These are phyloP conservation scores for Clathrus columnatus DNA, from an alignment of 768 basidiomycete genomes.

Conservation along the genomic window DNA sequence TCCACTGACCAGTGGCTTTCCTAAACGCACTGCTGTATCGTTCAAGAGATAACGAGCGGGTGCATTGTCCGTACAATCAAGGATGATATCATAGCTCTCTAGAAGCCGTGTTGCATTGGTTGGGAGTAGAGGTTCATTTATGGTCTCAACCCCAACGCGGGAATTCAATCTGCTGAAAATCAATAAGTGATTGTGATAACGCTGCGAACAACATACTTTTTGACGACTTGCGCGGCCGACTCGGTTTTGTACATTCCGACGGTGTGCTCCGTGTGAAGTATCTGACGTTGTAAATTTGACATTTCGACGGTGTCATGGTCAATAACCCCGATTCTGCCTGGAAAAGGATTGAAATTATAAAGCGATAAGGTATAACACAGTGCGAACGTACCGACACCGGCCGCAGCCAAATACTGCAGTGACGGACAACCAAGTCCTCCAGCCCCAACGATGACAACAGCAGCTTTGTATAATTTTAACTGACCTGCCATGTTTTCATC, in stretches of 20 bases:
- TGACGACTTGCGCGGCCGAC: constrained; percentile 27
- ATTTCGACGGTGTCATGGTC: constrained; percentile 37
- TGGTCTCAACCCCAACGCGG: constrained; percentile 21
- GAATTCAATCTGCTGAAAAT: constrained; percentile 31
- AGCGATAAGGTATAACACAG: too few species aligned
- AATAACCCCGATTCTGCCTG: constrained; percentile 36
- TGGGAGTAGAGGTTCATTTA: constrained; percentile 21
- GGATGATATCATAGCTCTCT: constrained; percentile 24
- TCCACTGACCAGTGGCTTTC: constrained; percentile 33
- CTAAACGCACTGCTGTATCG: constrained; percentile 27
- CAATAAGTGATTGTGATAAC: neutral
- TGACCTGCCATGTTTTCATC: too few species aligned
- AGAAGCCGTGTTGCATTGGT: constrained; percentile 21
- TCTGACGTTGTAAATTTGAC: constrained; percentile 39
- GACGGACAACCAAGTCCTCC: constrained; percentile 42
- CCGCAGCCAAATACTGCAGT: constrained; percentile 35
- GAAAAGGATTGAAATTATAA: constrained; percentile 10
- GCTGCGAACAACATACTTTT: constrained; percentile 19
- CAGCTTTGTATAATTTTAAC: constrained; percentile 29
- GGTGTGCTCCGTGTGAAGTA: constrained; percentile 30
- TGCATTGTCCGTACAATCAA: constrained; percentile 43
- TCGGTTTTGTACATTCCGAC: constrained; percentile 31
- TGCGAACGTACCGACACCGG: constrained; percentile 31
- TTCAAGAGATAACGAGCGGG: constrained; percentile 36
- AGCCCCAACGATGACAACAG: constrained; percentile 35